Base-by-base conservation (phyloP, 2,329 filamentous ascomycete species). In the Dactylonectria estremocensis region DNA sequence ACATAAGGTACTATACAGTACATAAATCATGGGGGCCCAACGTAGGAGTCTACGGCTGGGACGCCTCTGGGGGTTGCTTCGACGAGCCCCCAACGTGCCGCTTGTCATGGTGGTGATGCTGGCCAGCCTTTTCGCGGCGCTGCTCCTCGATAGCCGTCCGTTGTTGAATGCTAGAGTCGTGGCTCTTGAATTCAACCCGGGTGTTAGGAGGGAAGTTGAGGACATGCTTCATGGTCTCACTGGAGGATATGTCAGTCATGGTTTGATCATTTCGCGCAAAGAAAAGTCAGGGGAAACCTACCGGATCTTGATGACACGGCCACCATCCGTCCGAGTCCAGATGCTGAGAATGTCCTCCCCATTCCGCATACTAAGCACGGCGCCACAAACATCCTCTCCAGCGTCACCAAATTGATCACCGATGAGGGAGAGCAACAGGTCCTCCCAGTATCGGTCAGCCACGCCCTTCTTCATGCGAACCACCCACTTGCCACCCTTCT, bases 261-360 rank as follows among this genome's bases (percentile, higher is more conserved):
- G 35, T n/a, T 18, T 5, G 2, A 40, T 9, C 60, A 52, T n/a
- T 35, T 10, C 1, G 24, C 10, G 20, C 5, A 22, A 22, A 10
- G 35, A 16, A 43, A 31, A 46, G 14, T 43, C 22, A 22, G 63
- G n/a, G 31, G 22, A 46, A 46, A 82, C 90, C 75, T 89, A 97
- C 93, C 95, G 92, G 77, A 99, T 97, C 86, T 97, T 98, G 76
- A 98, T 92, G 81, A 98, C 97, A 77, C 94, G 91, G 70, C 95
- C 94, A 50, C 95, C 95, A 77, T 97, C 94, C 76, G 94, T 96
- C 81, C 95, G 93, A 62, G 95, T 97, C 96, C 96, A 99, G 79
- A 99, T 95, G 83, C 95, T 98, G 81, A 99, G 88, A 69, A 98
- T 97, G 79, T 99, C 96, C 83, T 99, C 96, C 49, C 95, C 95